Evolutionary conservation across 306 rosid species (phyloP).

Genomic region (Lithocarpus polystachyus): DNA sequence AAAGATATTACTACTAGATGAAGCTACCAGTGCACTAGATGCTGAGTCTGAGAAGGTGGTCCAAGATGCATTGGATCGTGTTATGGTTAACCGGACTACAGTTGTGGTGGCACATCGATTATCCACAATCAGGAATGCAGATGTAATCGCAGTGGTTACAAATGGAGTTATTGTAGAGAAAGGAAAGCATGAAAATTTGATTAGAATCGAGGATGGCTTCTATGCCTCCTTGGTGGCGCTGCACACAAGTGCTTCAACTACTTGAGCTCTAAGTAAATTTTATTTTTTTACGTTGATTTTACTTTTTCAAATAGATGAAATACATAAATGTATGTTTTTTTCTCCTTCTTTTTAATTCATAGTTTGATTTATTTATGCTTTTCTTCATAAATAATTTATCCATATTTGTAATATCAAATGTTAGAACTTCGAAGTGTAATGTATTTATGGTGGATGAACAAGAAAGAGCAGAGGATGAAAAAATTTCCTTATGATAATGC

Average conservation of each 20-base stretch:
- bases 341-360: too few species aligned
- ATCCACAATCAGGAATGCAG: slow-evolving; percentile 55
- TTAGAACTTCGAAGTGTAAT: too few species aligned
- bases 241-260: slow-evolving; percentile 23
- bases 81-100: slow-evolving; percentile 56
- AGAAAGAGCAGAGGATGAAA: too few species aligned
- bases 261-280: too few species aligned
- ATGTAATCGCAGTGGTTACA: slow-evolving; percentile 53
- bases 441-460: too few species aligned
- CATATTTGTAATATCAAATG: too few species aligned
- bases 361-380: too few species aligned
- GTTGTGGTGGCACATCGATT: slow-evolving; percentile 63
- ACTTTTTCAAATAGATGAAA: too few species aligned
- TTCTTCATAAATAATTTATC: too few species aligned
- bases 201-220: slow-evolving; percentile 28
- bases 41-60: slow-evolving; percentile 67
- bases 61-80: slow-evolving; percentile 59
- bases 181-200: slow-evolving; percentile 42
- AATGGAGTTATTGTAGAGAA: slow-evolving; percentile 52
- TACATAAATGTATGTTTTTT: too few species aligned
- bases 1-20: slow-evolving; percentile 53
- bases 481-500: too few species aligned
- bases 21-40: slow-evolving; percentile 76
- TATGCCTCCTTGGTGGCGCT: slow-evolving; percentile 42
- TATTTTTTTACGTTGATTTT: too few species aligned